These are phyloP conservation scores for Termitomyces sp. DNA, from an alignment of 768 basidiomycete genomes.

Conservation along the genomic window DNA sequence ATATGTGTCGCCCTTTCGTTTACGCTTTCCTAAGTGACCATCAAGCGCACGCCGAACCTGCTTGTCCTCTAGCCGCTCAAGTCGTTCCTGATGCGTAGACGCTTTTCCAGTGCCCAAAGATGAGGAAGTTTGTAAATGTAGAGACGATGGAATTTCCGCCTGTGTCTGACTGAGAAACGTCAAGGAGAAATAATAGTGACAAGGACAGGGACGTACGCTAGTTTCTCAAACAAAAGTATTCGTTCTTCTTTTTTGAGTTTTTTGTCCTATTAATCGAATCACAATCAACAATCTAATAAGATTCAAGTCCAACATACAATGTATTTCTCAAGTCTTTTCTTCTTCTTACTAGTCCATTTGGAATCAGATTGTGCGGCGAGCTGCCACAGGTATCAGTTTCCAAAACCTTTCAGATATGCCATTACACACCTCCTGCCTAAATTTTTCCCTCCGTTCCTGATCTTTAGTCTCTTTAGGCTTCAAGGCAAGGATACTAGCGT, in stretches of 20 bases:
- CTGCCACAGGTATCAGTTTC: slow-evolving; percentile 25
- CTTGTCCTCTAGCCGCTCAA: slow-evolving; percentile 60
- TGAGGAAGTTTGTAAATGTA: slow-evolving; percentile 75
- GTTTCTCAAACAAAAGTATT: slow-evolving; percentile 69
- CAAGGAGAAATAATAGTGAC: slow-evolving; percentile 18
- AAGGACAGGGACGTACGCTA: slow-evolving; percentile 56
- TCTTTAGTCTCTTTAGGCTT: slow-evolving; percentile 65
- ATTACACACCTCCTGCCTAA: slow-evolving; percentile 56
- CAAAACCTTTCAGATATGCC: neutral
- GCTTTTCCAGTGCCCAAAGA: slow-evolving; percentile 77
- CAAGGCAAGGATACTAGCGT: slow-evolving; percentile 55
- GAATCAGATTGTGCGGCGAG: slow-evolving; percentile 55
- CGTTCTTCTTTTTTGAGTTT: slow-evolving; percentile 92
- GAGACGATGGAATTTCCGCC: slow-evolving; percentile 55
- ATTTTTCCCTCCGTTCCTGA: slow-evolving; percentile 53
- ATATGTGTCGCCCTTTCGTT: slow-evolving; percentile 41
- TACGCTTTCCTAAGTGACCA: slow-evolving; percentile 47
- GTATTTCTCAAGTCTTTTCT: slow-evolving; percentile 87
- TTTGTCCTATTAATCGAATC: slow-evolving; percentile 62
- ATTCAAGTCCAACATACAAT: slow-evolving; percentile 57
- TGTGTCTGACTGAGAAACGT: slow-evolving; percentile 65
- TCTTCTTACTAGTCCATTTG: slow-evolving; percentile 82
- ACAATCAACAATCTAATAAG: neutral
- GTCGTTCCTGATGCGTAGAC: slow-evolving; percentile 56
- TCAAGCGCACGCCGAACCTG: slow-evolving; percentile 53